phyloP scores from a whole-genome alignment of 2,329 filamentous ascomycete species.

The Leptodontidium sp. region DNA sequence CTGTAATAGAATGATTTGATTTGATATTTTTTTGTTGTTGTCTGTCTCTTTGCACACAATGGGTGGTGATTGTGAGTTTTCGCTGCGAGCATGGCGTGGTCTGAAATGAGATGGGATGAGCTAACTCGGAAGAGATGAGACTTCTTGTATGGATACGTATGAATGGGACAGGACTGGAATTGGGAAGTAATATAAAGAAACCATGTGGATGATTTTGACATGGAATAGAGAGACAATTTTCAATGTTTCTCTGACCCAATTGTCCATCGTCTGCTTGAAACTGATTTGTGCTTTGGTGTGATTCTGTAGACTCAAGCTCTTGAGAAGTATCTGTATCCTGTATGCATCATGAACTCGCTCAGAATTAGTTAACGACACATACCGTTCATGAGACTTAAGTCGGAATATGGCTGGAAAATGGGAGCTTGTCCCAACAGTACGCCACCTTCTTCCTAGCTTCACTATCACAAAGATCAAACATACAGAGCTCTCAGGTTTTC shows the following conservation, averaged over 20 bases:
- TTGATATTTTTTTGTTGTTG: constrained; percentile 15
- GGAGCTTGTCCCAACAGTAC: not conserved
- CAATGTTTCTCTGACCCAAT: not conserved
- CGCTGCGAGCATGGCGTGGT: constrained; percentile 12
- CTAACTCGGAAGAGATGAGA: not conserved
- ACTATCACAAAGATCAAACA: not conserved
- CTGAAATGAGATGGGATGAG: not conserved
- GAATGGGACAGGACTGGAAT: constrained; percentile 4
- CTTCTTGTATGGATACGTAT: constrained; percentile 40
- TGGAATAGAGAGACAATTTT: constrained; percentile 22
- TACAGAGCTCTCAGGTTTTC: not conserved
- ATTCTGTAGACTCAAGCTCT: not conserved
- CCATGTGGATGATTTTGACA: constrained; percentile 29
- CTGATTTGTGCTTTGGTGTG: not conserved
- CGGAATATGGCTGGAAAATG: not conserved
- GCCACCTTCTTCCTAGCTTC: not conserved
- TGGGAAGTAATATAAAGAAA: constrained; percentile 40
- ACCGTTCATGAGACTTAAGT: not conserved
- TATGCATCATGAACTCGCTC: not conserved
- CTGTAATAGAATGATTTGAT: constrained; percentile 43
- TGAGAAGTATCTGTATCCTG: not conserved
- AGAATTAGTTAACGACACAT: not conserved
- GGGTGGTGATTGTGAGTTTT: not conserved
- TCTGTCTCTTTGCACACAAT: constrained; percentile 21
- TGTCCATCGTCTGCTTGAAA: constrained; percentile 4